Base-by-base conservation (phyloP, 371 early-diverging fungal species). In the Catenaria anguillulae region DNA sequence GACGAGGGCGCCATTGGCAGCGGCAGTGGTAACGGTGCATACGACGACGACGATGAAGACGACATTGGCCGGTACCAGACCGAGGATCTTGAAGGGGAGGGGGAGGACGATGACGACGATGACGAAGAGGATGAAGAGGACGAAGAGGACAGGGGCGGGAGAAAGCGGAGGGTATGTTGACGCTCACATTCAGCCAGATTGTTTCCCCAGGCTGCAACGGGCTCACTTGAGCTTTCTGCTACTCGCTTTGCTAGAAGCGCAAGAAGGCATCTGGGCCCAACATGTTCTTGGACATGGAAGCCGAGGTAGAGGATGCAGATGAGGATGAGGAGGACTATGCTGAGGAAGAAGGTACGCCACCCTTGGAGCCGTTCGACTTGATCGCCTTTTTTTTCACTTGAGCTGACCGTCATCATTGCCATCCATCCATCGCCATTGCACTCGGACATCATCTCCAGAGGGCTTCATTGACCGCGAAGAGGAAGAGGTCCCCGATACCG, bases 401-500 rank as follows among this genome's bases (percentile, higher is more conserved):
- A n/a, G n/a, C n/a, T n/a, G n/a, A n/a, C n/a, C n/a, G n/a, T n/a
- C n/a, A n/a, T n/a, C n/a, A n/a, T n/a, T n/a, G n/a, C n/a, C n/a
- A n/a, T n/a, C n/a, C n/a, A n/a, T n/a, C n/a, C n/a, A n/a, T n/a
- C n/a, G n/a, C n/a, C n/a, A n/a, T n/a, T 40, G 40, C 17, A 40
- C 17, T 40, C 40, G 17, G 5, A 40, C 40, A 40, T 40, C 40
- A 17, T 10, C 5, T 40, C 17, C 40, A 40, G 45, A 4, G 19
- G 58, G 77, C 71, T 71, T 84, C 74, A 68, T 87, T 50, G 85
- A 82, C 36, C 86, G 86, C 43, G 85, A 84, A 21, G 88, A 86
- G 15, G 86, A 86, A 26, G 87, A 86, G 34, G 85, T 84, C 3
- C 82, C 84, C 3, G 85, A 85, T 23, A 84, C 78, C 23, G 80